These are phyloP conservation scores for Diplodia sapinea DNA, from an alignment of 2,329 filamentous ascomycete species.

Conservation along the genomic window DNA sequence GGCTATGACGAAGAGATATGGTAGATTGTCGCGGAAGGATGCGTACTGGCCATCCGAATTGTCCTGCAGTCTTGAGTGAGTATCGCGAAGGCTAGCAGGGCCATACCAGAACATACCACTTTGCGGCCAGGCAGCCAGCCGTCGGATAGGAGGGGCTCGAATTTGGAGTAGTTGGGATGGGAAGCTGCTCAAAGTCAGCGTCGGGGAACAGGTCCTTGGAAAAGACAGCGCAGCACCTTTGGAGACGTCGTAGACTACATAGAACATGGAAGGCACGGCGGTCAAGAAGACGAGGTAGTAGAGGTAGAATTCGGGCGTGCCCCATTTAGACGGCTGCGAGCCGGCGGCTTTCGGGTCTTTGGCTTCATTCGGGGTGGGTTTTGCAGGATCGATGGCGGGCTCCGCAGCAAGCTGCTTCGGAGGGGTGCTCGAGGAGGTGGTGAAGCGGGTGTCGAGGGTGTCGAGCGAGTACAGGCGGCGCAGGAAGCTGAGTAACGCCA, in stretches of 20 bases:
- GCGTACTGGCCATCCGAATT: constrained; percentile 88
- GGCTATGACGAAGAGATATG: constrained; percentile 76
- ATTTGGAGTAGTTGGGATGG: constrained; percentile 81
- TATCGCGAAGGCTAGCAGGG: background rate
- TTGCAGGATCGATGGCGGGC: constrained; percentile 42
- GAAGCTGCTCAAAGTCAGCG: constrained; percentile 61
- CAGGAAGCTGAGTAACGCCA: constrained; percentile 56
- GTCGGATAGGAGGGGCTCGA: constrained; percentile 69
- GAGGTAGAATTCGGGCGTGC: constrained; percentile 80
- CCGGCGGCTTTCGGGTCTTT: constrained; percentile 37
- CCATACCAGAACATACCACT: constrained; percentile 63
- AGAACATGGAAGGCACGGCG: constrained; percentile 85
- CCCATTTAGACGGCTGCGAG: constrained; percentile 74
- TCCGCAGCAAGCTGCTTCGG: constrained; percentile 51
- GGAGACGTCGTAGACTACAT: constrained; percentile 84
- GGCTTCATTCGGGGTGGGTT: constrained; percentile 34
- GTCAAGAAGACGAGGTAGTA: constrained; percentile 74
- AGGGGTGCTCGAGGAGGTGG: constrained; percentile 71
- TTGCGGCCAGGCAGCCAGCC: constrained; percentile 94
- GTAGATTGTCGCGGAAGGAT: constrained; percentile 84
- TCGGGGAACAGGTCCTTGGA: background rate
- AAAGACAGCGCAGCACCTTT: constrained; percentile 62
- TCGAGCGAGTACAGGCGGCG: constrained; percentile 67
- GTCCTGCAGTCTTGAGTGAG: constrained; percentile 62
- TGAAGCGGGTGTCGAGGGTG: constrained; percentile 75